A percentile compares a stretch with the other conserved stretches of the same genome.
Evolutionary conservation across 768 basidiomycete species (phyloP).

Genomic region (Strobilomyces dryophilus): DNA sequence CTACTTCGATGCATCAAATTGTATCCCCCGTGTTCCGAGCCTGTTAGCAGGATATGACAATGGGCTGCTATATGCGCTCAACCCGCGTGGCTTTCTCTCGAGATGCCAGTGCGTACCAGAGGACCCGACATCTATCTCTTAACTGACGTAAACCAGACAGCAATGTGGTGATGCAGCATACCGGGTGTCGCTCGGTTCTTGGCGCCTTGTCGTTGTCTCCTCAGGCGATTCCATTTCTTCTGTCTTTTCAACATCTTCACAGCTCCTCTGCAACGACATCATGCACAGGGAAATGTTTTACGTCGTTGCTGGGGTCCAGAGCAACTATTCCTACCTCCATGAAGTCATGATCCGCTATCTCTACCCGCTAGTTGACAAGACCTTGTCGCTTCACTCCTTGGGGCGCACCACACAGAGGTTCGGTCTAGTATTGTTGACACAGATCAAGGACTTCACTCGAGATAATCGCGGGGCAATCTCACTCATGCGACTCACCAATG

Average conservation of each 20-base stretch:
- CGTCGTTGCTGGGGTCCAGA: constrained; percentile 9
- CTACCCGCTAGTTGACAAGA: constrained; percentile 20
- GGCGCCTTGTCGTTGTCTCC: constrained; percentile 15
- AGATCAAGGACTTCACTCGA: constrained; percentile 7
- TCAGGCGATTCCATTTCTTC: constrained; percentile 12
- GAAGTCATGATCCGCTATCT: constrained; percentile 17
- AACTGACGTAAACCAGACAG: constrained; percentile 10
- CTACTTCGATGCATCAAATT: neutral
- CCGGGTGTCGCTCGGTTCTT: constrained; percentile 15
- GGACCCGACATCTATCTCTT: neutral
- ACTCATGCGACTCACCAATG: constrained; percentile 12
- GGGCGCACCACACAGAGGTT: constrained; percentile 10
- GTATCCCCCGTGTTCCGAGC: constrained; percentile 7
- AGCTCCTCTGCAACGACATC: constrained; percentile 10
- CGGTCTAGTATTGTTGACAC: constrained; percentile 8
- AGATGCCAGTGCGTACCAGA: constrained; percentile 21
- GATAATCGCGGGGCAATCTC: constrained; percentile 5
- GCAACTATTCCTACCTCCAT: constrained; percentile 7
- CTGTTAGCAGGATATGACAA: constrained; percentile 16
- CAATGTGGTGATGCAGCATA: constrained; percentile 11
- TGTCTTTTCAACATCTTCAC: neutral
- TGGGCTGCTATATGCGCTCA: constrained; percentile 10
- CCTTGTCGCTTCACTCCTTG: constrained; percentile 11
- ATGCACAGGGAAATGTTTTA: constrained; percentile 11
- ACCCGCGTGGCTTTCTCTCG: constrained; percentile 13